Percentiles rank a stretch among this genome's conserved stretches.
These are phyloP conservation scores for Lophium mytilinum DNA, from an alignment of 495 filamentous ascomycete genomes.

Conservation along the genomic window DNA sequence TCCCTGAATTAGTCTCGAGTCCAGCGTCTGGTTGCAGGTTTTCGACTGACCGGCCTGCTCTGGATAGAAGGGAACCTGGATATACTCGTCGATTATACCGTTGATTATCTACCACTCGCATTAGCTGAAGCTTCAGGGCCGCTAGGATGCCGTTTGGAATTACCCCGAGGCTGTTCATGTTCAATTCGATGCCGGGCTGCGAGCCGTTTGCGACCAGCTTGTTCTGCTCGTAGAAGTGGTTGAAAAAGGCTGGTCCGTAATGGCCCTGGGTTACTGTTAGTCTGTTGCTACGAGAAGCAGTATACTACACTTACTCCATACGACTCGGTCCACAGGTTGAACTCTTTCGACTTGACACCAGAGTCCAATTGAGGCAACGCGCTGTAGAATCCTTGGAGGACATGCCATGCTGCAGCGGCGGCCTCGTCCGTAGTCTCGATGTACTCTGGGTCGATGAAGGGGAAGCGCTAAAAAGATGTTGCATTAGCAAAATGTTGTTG, in stretches of 20 bases:
- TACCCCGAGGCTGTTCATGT: slow-evolving; percentile 41
- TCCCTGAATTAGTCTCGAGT: too few relatives aligned
- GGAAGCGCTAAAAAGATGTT: slow-evolving; percentile 42
- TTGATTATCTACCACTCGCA: slow-evolving; percentile 42
- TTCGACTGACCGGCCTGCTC: slow-evolving; percentile 42
- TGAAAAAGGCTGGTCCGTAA: slow-evolving; percentile 41
- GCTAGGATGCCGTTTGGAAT: slow-evolving; percentile 38
- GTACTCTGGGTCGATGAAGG: slow-evolving; percentile 30
- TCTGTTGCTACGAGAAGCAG: too few relatives aligned
- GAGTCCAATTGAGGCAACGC: slow-evolving; percentile 32
- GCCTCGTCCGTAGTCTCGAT: slow-evolving; percentile 44
- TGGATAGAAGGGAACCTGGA: slow-evolving; percentile 60
- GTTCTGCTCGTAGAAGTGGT: slow-evolving; percentile 57
- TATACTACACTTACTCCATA: slow-evolving; percentile 27
- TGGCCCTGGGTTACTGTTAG: not conserved
- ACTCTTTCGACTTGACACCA: slow-evolving; percentile 39
- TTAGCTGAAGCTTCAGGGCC: slow-evolving; percentile 21
- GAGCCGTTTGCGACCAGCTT: slow-evolving; percentile 41
- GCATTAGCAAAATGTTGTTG: slow-evolving; percentile 9
- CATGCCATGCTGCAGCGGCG: slow-evolving; percentile 37
- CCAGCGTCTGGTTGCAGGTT: too few relatives aligned
- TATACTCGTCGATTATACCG: slow-evolving; percentile 67
- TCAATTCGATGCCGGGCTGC: slow-evolving; percentile 42
- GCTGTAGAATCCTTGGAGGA: slow-evolving; percentile 40
- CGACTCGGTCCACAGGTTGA: slow-evolving; percentile 53